Evolutionary conservation across 371 early-diverging fungal genomes (phyloP).

Genomic region (Saksenaea vasiformis): DNA sequence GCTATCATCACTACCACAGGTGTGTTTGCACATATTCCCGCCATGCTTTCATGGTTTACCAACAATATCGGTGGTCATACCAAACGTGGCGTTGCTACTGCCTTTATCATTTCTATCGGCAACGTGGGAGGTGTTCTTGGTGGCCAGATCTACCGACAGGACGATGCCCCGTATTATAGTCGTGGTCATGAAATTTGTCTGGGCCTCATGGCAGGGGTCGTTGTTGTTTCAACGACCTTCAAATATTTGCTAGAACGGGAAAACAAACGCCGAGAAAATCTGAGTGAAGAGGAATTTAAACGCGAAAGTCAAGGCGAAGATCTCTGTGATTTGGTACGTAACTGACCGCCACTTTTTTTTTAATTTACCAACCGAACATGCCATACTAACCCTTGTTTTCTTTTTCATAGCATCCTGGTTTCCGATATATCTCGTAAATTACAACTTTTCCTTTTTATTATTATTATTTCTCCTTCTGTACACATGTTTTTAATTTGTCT

Average conservation of each 20-base stretch:
- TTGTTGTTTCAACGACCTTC: slow-evolving; percentile 39
- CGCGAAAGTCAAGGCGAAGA: slow-evolving; percentile 50
- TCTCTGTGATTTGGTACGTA: slow-evolving; percentile 51
- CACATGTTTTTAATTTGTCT: slow-evolving; percentile 4
- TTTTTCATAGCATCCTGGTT: slow-evolving; percentile 49
- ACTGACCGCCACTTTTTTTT: too few species aligned
- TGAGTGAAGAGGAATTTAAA: slow-evolving; percentile 53
- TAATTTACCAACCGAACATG: too few species aligned
- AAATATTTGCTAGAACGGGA: slow-evolving; percentile 47
- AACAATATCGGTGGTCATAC: slow-evolving; percentile 67
- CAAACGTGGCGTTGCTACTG: slow-evolving; percentile 64
- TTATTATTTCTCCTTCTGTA: background rate
- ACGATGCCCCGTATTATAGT: slow-evolving; percentile 60
- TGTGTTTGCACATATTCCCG: slow-evolving; percentile 58
- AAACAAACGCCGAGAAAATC: slow-evolving; percentile 56
- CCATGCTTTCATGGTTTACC: slow-evolving; percentile 65
- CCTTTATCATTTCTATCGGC: slow-evolving; percentile 63
- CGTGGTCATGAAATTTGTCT: slow-evolving; percentile 50
- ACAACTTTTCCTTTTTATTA: slow-evolving; percentile 2
- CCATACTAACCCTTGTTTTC: too few species aligned
- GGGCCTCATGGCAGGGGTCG: slow-evolving; percentile 41
- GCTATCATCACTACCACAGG: slow-evolving; percentile 56
- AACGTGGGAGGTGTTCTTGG: slow-evolving; percentile 68
- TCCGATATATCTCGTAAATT: slow-evolving; percentile 54
- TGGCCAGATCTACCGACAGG: slow-evolving; percentile 60